Percentiles rank a stretch among this genome's conserved stretches.
Conservation (phyloP, 345 rosid genomes). For the Jatropha curcas region DNA sequence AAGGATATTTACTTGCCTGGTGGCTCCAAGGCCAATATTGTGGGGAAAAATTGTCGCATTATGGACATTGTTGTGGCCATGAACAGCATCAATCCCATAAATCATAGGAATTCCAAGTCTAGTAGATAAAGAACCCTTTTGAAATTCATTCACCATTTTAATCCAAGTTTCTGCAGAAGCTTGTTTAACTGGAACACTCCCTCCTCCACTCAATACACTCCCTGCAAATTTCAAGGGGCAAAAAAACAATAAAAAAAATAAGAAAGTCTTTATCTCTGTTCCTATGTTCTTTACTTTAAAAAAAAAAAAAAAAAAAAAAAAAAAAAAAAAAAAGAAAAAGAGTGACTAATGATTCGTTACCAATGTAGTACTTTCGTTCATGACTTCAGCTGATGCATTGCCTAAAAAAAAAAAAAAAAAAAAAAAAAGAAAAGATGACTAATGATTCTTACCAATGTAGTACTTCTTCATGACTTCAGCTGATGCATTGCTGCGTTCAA, state of each 20-base stretch:
- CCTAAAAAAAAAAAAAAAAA: too few relatives aligned
- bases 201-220: slow-evolving; percentile 94
- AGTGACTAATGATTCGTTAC: too few relatives aligned
- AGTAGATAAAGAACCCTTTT: slow-evolving; percentile 63
- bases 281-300: not conserved
- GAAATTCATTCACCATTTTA: slow-evolving; percentile 66
- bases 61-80: slow-evolving; percentile 83
- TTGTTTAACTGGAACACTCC: slow-evolving; percentile 62
- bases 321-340: too few relatives aligned
- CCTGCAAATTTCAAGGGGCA: too few relatives aligned
- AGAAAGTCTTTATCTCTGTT: not conserved
- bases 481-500: slow-evolving; percentile 69
- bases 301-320: not conserved
- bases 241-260: too few relatives aligned
- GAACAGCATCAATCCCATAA: slow-evolving; percentile 93
- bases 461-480: slow-evolving; percentile 67
- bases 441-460: slow-evolving; percentile 55
- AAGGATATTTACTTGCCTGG: slow-evolving; percentile 39
- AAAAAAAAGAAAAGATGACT: too few relatives aligned
- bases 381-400: too few relatives aligned
- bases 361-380: too few relatives aligned
- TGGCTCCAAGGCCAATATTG: slow-evolving; percentile 77
- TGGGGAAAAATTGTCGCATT: slow-evolving; percentile 90
- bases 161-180: slow-evolving; percentile 74
- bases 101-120: slow-evolving; percentile 88